Conservation (phyloP, 495 filamentous ascomycete species). For the Aspergillus panamensis region DNA sequence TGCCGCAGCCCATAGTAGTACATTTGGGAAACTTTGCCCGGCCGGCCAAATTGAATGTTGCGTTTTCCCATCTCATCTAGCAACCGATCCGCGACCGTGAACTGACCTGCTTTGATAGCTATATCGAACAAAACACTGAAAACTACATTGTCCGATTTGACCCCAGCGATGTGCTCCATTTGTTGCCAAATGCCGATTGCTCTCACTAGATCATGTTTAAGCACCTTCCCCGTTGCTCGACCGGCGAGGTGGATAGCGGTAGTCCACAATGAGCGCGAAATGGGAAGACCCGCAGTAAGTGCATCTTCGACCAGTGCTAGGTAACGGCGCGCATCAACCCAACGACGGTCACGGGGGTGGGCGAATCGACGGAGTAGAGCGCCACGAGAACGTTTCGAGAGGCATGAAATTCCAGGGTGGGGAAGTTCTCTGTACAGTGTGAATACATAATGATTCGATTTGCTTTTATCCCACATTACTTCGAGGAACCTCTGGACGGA, state of each 20-base stretch:
- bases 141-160: constrained; percentile 65
- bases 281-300: constrained; percentile 58
- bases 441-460: constrained; percentile 55
- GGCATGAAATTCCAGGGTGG: constrained; percentile 59
- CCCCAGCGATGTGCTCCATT: constrained; percentile 72
- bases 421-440: constrained; percentile 59
- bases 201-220: constrained; percentile 60
- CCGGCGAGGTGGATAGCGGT: constrained; percentile 74
- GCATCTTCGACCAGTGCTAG: constrained; percentile 81
- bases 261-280: constrained; percentile 72
- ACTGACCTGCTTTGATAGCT: constrained; percentile 80
- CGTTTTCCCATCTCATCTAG: constrained; percentile 74
- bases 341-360: constrained; percentile 38
- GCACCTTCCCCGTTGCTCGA: constrained; percentile 61
- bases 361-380: constrained; percentile 67
- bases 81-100: constrained; percentile 75
- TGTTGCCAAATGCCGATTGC: constrained; percentile 81
- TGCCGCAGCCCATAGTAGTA: constrained; percentile 70
- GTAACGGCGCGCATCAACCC: constrained; percentile 61
- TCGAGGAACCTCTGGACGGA: constrained; percentile 42
- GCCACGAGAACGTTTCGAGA: constrained; percentile 57
- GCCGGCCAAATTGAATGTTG: constrained; percentile 61
- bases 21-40: constrained; percentile 75
- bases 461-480: constrained; percentile 38
- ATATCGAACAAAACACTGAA: constrained; percentile 92